phyloP scores from a whole-genome alignment of 163 green algal genomes.

The Coccomyxa subellipsoidea region DNA sequence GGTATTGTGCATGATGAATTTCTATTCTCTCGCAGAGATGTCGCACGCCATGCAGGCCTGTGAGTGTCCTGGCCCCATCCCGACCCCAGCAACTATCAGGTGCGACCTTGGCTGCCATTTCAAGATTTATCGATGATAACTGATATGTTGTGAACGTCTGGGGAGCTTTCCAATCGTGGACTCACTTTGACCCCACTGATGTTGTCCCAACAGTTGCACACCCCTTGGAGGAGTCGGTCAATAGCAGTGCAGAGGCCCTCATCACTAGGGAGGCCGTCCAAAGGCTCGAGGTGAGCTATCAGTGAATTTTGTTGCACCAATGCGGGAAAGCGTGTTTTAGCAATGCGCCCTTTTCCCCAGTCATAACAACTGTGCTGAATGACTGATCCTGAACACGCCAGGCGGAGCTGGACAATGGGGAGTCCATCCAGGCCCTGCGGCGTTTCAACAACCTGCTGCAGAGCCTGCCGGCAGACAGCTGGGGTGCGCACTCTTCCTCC shows the following conservation, averaged over 20 bases:
- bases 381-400: conserved; percentile 22
- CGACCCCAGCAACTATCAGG: neutral
- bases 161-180: too few species aligned
- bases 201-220: neutral
- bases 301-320: too few species aligned
- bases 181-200: too few species aligned
- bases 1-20: too few species aligned
- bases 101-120: neutral
- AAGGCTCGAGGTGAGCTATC: neutral
- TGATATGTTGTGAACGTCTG: too few species aligned
- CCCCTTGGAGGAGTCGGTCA: neutral
- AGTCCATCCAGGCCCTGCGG: conserved; percentile 62
- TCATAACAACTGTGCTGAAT: too few species aligned
- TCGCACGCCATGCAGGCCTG: neutral
- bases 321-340: too few species aligned
- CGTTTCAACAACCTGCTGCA: conserved; percentile 76
- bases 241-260: neutral
- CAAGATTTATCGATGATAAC: neutral
- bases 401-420: conserved; percentile 70
- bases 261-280: neutral
- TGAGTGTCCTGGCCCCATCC: neutral
- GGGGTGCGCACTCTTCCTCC: conserved; percentile 43
- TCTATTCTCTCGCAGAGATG: neutral
- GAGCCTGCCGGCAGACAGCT: conserved; percentile 51
- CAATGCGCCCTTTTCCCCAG: neutral